Percentiles rank a stretch among this genome's conserved stretches.
phyloP scores from a whole-genome alignment of 768 basidiomycete genomes.

The Pulveroboletus sp. region DNA sequence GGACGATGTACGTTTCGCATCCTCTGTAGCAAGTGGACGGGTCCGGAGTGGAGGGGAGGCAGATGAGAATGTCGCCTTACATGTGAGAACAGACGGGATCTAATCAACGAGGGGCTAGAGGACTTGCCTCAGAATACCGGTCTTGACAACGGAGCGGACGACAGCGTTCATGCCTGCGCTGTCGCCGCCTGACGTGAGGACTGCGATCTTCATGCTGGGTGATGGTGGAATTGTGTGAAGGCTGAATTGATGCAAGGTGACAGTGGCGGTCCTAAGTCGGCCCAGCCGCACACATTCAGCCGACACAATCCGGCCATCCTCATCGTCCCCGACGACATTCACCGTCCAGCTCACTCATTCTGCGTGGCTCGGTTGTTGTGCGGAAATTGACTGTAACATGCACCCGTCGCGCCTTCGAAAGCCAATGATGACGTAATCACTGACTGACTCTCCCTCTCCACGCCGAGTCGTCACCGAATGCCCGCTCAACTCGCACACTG shows the following conservation, averaged over 20 bases:
- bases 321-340: not conserved
- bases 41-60: not conserved
- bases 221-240: not conserved
- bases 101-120: not conserved
- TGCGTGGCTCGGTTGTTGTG: not conserved
- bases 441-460: not conserved
- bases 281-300: no score
- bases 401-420: not conserved
- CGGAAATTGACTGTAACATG: conserved; percentile 1
- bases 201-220: conserved; percentile 75
- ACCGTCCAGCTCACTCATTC: not conserved
- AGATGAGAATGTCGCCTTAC: no score
- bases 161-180: conserved; percentile 97
- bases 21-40: conserved; percentile 43
- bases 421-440: conserved; percentile 16
- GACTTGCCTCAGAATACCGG: conserved; percentile 81
- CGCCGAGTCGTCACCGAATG: not conserved
- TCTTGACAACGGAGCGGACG: conserved; percentile 90
- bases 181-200: conserved; percentile 95
- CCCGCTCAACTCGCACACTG: not conserved
- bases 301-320: not conserved
- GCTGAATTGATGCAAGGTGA: not conserved
- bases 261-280: not conserved
- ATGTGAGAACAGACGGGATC: not conserved
- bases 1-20: conserved; percentile 92